Evolutionary conservation across 1,139 yeast genomes (phyloP), one percentile per base, ranked within the genome.

Genomic region (Kodamaea plutei): DNA sequence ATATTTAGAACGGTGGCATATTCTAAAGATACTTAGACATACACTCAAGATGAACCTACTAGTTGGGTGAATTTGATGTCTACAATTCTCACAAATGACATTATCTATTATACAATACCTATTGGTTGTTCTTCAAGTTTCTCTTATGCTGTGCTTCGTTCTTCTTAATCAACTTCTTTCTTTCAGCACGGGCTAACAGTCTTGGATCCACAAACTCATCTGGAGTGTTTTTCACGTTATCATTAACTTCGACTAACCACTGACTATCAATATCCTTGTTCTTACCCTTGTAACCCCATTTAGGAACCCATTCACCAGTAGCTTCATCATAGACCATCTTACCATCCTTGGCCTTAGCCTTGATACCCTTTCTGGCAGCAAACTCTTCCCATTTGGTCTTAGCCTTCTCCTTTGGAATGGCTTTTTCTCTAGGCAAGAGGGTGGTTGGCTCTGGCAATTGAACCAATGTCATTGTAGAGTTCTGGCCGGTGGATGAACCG

Each of bases 271-370:
- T 54, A 36, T 79, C 76, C 64, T 91, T 91, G 62, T 91, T 91
- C 58, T 77, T 76, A 51, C 98, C 98, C 46, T 84, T 81, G 66
- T 82, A 91, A 38, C 99, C 99, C 98, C 98, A 93, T 61, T 88
- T 89, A 48, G 95, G 93, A 38, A 83, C 96, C 98, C 98, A 93
- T 60, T 88, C 89, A 31, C 91, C 91, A 17, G 75, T 64, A 27
- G 74, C 93, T 59, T 93, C 97, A 56, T 91, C 96, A 50, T 66
- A 93, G 2, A 85, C 89, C 76, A 82, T 69, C 64, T 87, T 91
- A 30, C 96, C 96, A 22, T 85, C 83, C 59, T 81, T 88, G 43
- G 85, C 84, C 69, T 85, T 88, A 59, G 94, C 74, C 61, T 83
- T 73, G 56, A 93, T 93, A 47, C 97, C 97, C 68, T 93, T 93